Base-by-base conservation (phyloP, 176 grass and related monocot species). In the Phoenix roebelenii region DNA sequence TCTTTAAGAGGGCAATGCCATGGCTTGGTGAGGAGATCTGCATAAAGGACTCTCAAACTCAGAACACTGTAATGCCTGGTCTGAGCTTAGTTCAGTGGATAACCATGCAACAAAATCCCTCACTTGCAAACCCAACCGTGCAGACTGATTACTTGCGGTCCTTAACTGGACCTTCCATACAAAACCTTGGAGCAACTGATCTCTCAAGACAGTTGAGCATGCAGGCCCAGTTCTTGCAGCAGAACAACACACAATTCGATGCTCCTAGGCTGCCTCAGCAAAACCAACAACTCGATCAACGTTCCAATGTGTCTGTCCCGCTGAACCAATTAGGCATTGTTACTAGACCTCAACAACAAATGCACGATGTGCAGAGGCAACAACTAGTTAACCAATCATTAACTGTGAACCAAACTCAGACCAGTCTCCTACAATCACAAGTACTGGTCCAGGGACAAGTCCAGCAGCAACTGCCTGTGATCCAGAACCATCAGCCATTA, bases 61-160 rank as follows among this genome's bases (percentile, higher is more conserved):
- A 89, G 67, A 93, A 65, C 58, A 79, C 78, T 16, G 81, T 84
- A 75, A 81, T 89, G 74, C 85, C 94, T 52, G 88, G 88, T 54
- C 65, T 93, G 55, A 99, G 94, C 29, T 85, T 99, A 61, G 88
- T 85, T 54, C 94, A 99, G 52, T 99, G 94, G 94, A 99, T 99
- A 88, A 89, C 79, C 60, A 99, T 99, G 76, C 87, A 89, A 72
- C 94, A 93, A 77, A 92, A 71, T 63, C 62, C 90, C 29, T 63
- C 81, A 24, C 73, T 97, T 25, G 53, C 65, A 49, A 91, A 66
- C 67, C 57, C 76, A 6, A 25, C 75, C 6, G 68, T 83, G 57
- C 94, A 93, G 32, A 66, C 94, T 0, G 93, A 98, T 54, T 89
- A 85, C 59, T 35, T 89, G 60, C 84, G 63, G 19, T 80, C 93